These are phyloP conservation scores for Trichophyton benhamiae DNA, from an alignment of 2,329 filamentous ascomycete species.

Conservation along the genomic window DNA sequence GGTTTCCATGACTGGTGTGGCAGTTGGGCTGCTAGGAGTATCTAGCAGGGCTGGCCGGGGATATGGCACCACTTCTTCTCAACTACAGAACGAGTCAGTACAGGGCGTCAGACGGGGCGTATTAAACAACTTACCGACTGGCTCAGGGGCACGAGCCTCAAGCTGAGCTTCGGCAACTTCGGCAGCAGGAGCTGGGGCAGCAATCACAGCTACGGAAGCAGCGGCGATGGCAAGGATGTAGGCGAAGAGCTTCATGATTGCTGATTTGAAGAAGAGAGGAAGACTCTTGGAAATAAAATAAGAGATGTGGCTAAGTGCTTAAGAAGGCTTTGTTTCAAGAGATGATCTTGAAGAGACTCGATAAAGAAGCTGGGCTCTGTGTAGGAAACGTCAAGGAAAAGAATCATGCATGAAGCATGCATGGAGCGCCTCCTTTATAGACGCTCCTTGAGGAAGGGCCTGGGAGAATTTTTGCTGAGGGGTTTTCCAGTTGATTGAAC, in stretches of 20 bases:
- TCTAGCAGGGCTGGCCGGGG: slow-evolving; percentile 29
- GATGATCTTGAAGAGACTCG: slow-evolving; percentile 5
- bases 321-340: background rate
- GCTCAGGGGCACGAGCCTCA: background rate
- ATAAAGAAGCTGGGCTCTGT: background rate
- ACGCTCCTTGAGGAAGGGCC: background rate
- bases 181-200: slow-evolving; percentile 14
- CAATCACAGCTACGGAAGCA: slow-evolving; percentile 23
- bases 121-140: background rate
- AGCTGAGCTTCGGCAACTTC: slow-evolving; percentile 4
- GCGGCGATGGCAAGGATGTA: slow-evolving; percentile 33
- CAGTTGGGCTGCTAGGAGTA: background rate
- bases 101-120: slow-evolving; percentile 13
- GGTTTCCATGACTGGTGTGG: background rate
- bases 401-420: background rate
- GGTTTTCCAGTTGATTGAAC: background rate
- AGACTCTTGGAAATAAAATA: slow-evolving; percentile 9
- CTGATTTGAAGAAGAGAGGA: slow-evolving; percentile 1
- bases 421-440: background rate
- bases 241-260: slow-evolving; percentile 39
- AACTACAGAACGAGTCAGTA: slow-evolving; percentile 17
- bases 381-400: background rate
- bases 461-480: background rate
- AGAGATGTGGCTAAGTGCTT: slow-evolving; percentile 8
- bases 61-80: slow-evolving; percentile 23